Conservation (phyloP, 352 stramenopile genomes). For the Pythium phragmitis region DNA sequence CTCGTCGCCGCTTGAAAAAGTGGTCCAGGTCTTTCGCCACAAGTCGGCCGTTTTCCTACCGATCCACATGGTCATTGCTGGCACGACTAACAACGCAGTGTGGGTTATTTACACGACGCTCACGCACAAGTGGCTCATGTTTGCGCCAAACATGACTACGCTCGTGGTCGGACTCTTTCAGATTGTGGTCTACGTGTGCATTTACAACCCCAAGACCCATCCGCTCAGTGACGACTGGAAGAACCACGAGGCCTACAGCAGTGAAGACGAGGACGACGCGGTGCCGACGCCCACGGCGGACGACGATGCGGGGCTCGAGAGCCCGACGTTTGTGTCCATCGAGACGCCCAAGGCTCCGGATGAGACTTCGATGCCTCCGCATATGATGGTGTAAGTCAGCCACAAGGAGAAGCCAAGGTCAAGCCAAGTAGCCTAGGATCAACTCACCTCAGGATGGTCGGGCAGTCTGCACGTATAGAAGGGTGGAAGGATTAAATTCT, state of each 20-base stretch:
- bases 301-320: slow-evolving; percentile 15
- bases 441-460: too few species aligned
- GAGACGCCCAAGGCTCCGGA: slow-evolving; percentile 8
- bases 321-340: slow-evolving; percentile 5
- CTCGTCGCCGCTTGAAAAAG: slow-evolving; percentile 54
- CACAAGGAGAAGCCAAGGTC: neutral
- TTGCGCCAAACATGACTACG: slow-evolving; percentile 46
- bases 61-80: slow-evolving; percentile 58
- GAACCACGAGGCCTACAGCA: slow-evolving; percentile 5
- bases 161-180: slow-evolving; percentile 36
- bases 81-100: slow-evolving; percentile 48
- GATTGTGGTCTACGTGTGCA: slow-evolving; percentile 40
- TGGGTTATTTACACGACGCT: slow-evolving; percentile 57
- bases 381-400: slow-evolving; percentile 5
- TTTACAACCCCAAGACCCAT: slow-evolving; percentile 52
- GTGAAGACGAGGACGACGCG: slow-evolving; percentile 3
- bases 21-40: slow-evolving; percentile 45
- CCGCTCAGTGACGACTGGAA: slow-evolving; percentile 31
- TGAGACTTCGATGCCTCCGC: neutral
- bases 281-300: slow-evolving; percentile 6
- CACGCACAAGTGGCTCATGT: slow-evolving; percentile 48
- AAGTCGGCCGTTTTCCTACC: slow-evolving; percentile 55
- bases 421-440: too few species aligned
- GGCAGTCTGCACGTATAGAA: too few species aligned
- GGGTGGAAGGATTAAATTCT: too few species aligned